Evolutionary conservation across 2,329 filamentous ascomycete species (phyloP), one percentile per base, ranked within the genome.

Genomic region (Exophiala phaeomuriformis): DNA sequence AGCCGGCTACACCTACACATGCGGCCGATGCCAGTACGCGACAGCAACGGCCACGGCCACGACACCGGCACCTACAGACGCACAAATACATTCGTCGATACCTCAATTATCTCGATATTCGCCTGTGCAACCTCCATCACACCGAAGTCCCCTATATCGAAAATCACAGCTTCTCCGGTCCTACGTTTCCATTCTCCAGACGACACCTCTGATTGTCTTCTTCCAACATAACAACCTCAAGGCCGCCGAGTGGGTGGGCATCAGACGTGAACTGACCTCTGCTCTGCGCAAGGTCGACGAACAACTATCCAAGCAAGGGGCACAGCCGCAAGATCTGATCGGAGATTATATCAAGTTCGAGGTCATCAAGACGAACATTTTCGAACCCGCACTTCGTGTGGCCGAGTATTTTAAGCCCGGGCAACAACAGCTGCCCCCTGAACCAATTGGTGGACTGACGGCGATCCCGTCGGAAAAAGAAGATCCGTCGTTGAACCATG

Each of bases 91-190:
- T 28, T 39, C 65, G 51, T 71, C 74, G 1, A 63, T 66, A 50
- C 65, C 72, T 4, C 71, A 76, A 32, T 72, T 81, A 27, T 66
- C 73, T 32, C 73, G 74, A 64, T 78, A 75, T 62, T 77, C 80
- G 49, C 67, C 83, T 0, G 85, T 83, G 1, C 90, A 96, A 70
- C 91, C 90, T 2, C 89, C 88, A 3, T 95, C 88, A 51, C 86
- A 94, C 68, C 88, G 91, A 67, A 86, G 84, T 19, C 81, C 90
- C 44, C 86, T 95, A 67, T 85, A 85, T 65, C 86, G 91, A 68
- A 95, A 97, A 74, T 85, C 90, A 10, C 93, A 98, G 72, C 78
- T 97, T 19, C 81, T 86, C 61, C 83, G 90, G 53, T 83, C 86
- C 64, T 96, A 96, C 72, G 88, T 90, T 48, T 93, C 90, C 44